phyloP scores from a whole-genome alignment of 129 eudicot genomes.

The Arctium lappa region DNA sequence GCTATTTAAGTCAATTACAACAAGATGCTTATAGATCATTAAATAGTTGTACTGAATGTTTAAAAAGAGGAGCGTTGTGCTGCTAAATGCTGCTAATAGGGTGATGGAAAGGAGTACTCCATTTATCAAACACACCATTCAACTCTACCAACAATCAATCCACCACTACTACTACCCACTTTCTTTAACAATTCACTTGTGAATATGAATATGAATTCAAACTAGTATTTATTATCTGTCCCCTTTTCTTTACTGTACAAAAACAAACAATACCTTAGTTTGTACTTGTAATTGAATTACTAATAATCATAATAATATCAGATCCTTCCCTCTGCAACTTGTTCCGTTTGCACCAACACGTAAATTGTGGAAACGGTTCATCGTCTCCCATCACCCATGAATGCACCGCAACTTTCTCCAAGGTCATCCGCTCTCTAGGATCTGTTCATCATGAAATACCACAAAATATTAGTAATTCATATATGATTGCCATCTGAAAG shows the following conservation, averaged over 20 bases:
- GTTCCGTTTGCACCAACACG: slow-evolving; percentile 76
- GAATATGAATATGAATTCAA: not conserved
- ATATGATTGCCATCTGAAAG: not conserved
- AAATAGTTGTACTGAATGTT: not conserved
- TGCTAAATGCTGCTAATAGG: not conserved
- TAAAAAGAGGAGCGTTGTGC: not conserved
- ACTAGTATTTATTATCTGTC: not conserved
- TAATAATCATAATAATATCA: slow-evolving; percentile 28
- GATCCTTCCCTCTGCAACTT: slow-evolving; percentile 30
- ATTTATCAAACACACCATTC: not conserved
- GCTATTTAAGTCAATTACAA: not conserved
- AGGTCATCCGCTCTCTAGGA: slow-evolving; percentile 62
- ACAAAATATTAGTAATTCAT: not conserved
- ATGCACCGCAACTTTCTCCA: slow-evolving; percentile 58
- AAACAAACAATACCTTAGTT: slow-evolving; percentile 17
- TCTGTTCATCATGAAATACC: slow-evolving; percentile 38
- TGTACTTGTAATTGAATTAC: slow-evolving; percentile 8
- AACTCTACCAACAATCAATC: not conserved
- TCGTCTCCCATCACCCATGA: slow-evolving; percentile 73
- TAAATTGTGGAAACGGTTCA: slow-evolving; percentile 56
- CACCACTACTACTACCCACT: not conserved
- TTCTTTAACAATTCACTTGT: not conserved
- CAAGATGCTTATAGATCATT: not conserved
- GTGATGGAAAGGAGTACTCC: not conserved
- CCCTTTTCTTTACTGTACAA: slow-evolving; percentile 12